Evolutionary conservation across 2,329 filamentous ascomycete genomes (phyloP), one percentile per base, ranked within the genome.

Genomic region (Clarireedia monteithiana): DNA sequence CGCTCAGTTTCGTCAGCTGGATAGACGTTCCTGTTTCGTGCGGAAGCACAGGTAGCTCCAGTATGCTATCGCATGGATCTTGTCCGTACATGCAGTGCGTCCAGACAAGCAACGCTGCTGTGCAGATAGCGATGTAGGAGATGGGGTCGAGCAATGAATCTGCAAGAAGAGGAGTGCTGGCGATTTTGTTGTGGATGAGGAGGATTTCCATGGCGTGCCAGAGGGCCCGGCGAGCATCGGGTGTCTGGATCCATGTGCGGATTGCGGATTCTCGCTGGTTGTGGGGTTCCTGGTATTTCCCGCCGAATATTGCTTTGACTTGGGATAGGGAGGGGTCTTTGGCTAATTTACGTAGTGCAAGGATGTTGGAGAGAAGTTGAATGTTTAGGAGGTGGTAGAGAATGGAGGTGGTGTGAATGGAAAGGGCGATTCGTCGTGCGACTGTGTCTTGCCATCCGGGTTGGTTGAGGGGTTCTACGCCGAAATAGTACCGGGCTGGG

Each of bases 321-420:
- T 27, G 27, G 17, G 51, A n/a, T 17, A 54, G 14, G 5, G 51
- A 20, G 15, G 24, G 39, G 39, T 65, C 60, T 53, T 61, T 64
- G n/a, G 64, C 67, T 0, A 70, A 55, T 2, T 66, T 61, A 10
- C 63, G 67, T 7, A 73, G 64, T 2, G 58, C 65, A 3, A 64
- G 57, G 0, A 71, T 60, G 30, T 75, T 71, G 4, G 71, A 65
- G 30, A 69, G 68, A 0, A 75, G 59, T 38, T 73, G 68, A 14
- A 75, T 60, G 2, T 57, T 66, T 46, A 74, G 66, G 2, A 74
- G 62, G 44, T 73, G 69, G 46, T 73, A 70, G 0, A 74, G 66
- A 61, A 72, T 69, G 4, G 64, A 57, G 1, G 69, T 64, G 23
- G 71, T 69, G 1, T 71, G 68, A 4, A 70, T 58, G 10, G 69